Conservation (phyloP, 2,329 filamentous ascomycete genomes). For the Dissoconium aciculare region DNA sequence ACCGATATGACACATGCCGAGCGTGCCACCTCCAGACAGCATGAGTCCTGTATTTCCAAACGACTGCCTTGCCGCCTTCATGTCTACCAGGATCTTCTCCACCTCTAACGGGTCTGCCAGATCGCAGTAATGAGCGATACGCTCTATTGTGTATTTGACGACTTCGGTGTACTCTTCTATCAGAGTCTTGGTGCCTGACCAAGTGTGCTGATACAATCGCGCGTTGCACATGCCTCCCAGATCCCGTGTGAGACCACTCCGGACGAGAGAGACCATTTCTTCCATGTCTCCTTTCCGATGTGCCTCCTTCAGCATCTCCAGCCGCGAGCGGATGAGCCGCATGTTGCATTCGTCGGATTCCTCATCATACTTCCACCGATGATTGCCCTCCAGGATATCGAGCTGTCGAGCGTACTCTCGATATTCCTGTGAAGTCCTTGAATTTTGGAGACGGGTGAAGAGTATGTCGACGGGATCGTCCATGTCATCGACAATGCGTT, state of each 20-base stretch:
- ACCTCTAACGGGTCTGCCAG: constrained; percentile 3
- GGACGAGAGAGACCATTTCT: constrained; percentile 11
- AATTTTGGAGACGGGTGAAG: constrained; percentile 6
- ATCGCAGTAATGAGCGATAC: constrained; percentile 11
- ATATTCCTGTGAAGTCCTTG: constrained; percentile 8
- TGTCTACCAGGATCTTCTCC: constrained; percentile 8
- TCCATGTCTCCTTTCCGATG: constrained; percentile 10
- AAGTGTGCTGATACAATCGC: constrained; percentile 11
- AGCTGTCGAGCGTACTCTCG: constrained; percentile 7
- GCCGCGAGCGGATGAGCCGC: constrained; percentile 7
- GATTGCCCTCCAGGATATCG: constrained; percentile 12
- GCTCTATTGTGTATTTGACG: constrained; percentile 15
- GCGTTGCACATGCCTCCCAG: constrained; percentile 13
- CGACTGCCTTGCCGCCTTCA: constrained; percentile 11
- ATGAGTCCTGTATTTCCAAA: constrained; percentile 14
- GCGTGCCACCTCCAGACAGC: constrained; percentile 14
- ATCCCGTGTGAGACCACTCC: constrained; percentile 12
- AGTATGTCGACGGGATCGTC: background rate
- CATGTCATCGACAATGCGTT: background rate
- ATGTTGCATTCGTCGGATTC: constrained; percentile 11
- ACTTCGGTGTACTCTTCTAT: constrained; percentile 15
- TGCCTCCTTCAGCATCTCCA: constrained; percentile 11
- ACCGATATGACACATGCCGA: constrained; percentile 16
- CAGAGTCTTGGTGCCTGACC: constrained; percentile 11
- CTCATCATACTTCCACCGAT: constrained; percentile 12